Percentiles rank a stretch among this genome's conserved stretches.
Conservation (phyloP, 805 yeast genomes). For the Wickerhamomyces chambardii region DNA sequence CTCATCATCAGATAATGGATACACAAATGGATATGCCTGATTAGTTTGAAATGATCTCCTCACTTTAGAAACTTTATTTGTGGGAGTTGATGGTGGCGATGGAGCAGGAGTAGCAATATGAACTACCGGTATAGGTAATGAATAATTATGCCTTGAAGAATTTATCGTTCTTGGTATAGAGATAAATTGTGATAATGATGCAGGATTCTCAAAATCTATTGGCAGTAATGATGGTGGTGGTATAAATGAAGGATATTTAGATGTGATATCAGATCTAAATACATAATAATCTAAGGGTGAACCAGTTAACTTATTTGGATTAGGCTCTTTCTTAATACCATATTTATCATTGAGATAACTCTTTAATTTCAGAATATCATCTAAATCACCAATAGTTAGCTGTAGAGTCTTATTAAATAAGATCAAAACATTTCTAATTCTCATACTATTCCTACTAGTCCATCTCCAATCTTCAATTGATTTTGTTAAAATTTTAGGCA, state of each 20-base stretch:
- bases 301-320: conserved; percentile 33
- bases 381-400: conserved; percentile 54
- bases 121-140: conserved; percentile 42
- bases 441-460: conserved; percentile 31
- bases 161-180: conserved; percentile 48
- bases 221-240: conserved; percentile 44
- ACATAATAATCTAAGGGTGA: conserved; percentile 83
- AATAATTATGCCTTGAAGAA: conserved; percentile 30
- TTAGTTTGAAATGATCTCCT: conserved; percentile 56
- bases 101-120: conserved; percentile 88
- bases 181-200: conserved; percentile 50
- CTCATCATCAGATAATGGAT: conserved; percentile 37
- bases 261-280: conserved; percentile 62
- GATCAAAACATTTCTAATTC: conserved; percentile 47
- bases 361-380: conserved; percentile 32
- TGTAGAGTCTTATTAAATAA: conserved; percentile 44
- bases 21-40: conserved; percentile 57
- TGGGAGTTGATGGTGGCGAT: conserved; percentile 61
- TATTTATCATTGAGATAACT: conserved; percentile 33
- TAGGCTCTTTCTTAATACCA: conserved; percentile 18
- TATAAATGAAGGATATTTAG: conserved; percentile 66
- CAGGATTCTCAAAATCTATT: conserved; percentile 33
- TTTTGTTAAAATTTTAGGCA: conserved; percentile 35
- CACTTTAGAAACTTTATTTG: conserved; percentile 26
- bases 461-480: conserved; percentile 65